These are phyloP conservation scores for Fusarium sp. DNA, from an alignment of 2,329 filamentous ascomycete genomes.

Conservation along the genomic window DNA sequence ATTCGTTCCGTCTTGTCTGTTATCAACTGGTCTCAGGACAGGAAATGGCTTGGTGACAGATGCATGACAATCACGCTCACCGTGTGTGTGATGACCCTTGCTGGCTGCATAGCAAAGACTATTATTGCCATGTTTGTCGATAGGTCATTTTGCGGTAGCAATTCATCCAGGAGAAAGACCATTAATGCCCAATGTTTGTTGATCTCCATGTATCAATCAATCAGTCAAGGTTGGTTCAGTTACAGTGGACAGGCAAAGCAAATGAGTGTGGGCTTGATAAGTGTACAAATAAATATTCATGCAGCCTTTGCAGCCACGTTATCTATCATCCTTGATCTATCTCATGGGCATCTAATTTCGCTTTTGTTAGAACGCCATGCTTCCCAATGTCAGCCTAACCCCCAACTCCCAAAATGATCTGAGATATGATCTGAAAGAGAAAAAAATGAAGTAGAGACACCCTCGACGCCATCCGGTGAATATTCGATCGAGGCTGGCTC, in stretches of 20 bases:
- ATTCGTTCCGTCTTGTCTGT: conserved; percentile 2
- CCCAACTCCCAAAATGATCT: conserved; percentile 16
- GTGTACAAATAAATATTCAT: not conserved
- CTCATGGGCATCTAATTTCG: conserved; percentile 6
- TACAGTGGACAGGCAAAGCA: no score
- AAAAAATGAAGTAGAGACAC: conserved; percentile 21
- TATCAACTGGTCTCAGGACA: not conserved
- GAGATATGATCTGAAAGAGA: not conserved
- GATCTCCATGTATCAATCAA: not conserved
- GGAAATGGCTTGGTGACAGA: conserved; percentile 14
- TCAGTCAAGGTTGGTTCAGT: not conserved
- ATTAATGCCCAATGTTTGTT: not conserved
- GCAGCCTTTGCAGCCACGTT: not conserved
- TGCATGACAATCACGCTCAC: conserved; percentile 20
- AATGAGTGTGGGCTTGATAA: not conserved
- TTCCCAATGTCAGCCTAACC: not conserved
- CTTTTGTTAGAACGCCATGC: conserved; percentile 21
- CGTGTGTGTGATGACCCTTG: conserved; percentile 14
- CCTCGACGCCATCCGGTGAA: conserved; percentile 37
- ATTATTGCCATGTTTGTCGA: conserved; percentile 6
- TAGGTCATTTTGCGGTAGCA: not conserved
- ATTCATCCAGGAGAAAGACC: not conserved
- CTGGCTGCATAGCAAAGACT: conserved; percentile 11
- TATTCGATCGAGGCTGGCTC: conserved; percentile 25
- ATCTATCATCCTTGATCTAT: conserved; percentile 8